Conservation (phyloP, 2,329 filamentous ascomycete genomes). For the Fusarium pseudocircinatum region DNA sequence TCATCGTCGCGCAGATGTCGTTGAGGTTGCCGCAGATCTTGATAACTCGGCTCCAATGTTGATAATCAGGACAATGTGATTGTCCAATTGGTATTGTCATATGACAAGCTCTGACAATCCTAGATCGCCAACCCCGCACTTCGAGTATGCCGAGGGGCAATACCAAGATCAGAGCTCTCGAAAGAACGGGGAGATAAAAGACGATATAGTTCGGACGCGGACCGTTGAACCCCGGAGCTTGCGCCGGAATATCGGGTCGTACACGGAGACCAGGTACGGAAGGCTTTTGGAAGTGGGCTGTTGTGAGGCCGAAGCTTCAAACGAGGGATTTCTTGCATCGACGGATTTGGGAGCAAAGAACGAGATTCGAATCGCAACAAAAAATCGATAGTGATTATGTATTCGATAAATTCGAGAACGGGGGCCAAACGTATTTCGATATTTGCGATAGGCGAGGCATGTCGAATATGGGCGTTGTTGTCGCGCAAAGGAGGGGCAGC, state of each 20-base stretch:
- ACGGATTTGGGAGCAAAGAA: neutral
- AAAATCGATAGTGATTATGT: neutral
- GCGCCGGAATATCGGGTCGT: constrained; percentile 36
- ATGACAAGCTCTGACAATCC: neutral
- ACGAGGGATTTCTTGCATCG: constrained; percentile 33
- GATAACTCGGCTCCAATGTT: too few relatives aligned
- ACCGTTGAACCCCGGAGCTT: constrained; percentile 8
- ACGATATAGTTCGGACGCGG: neutral
- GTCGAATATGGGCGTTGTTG: constrained; percentile 11
- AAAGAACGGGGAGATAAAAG: neutral
- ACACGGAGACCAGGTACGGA: constrained; percentile 31
- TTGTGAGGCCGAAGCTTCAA: constrained; percentile 6
- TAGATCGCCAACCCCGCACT: constrained; percentile 30
- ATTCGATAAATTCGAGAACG: constrained; percentile 4
- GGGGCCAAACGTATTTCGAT: constrained; percentile 2
- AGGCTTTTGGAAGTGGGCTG: neutral
- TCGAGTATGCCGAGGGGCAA: constrained; percentile 20
- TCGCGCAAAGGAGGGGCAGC: constrained; percentile 36
- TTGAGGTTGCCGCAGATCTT: too few relatives aligned
- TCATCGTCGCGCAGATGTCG: neutral
- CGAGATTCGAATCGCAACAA: neutral
- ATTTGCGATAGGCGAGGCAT: constrained; percentile 26
- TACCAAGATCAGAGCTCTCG: neutral
- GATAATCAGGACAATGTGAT: neutral
- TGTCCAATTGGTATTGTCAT: neutral